Conservation (phyloP, 257 asterid species). For the Solanum infundibuliforme region DNA sequence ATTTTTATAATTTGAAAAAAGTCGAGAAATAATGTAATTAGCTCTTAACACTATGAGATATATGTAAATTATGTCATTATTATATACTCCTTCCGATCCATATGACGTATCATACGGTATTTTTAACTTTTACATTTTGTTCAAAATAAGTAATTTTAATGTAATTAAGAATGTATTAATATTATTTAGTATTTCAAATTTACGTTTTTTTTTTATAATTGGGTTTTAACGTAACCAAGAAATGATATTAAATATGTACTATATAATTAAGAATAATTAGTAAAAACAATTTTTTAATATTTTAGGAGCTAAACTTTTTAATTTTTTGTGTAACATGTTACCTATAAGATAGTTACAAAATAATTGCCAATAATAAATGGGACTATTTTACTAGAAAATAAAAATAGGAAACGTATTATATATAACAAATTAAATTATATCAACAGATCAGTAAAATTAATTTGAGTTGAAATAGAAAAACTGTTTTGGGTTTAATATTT, state of each 20-base stretch:
- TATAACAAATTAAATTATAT: not conserved
- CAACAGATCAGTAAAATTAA: not conserved
- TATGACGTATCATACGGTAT: not conserved
- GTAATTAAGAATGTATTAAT: not conserved
- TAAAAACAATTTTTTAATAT: not conserved
- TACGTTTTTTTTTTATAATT: not conserved
- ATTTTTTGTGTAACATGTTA: not conserved
- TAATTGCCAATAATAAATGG: not conserved
- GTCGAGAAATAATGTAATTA: rapidly evolving
- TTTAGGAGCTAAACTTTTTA: too few relatives aligned
- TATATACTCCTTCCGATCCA: not conserved
- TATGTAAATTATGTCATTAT: not conserved
- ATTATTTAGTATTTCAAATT: not conserved
- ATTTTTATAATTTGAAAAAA: too few relatives aligned
- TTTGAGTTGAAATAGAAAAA: not conserved
- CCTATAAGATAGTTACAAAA: not conserved
- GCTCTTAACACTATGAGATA: not conserved
- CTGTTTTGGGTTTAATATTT: not conserved
- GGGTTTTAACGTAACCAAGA: not conserved
- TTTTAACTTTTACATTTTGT: not conserved
- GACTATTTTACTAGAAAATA: not conserved
- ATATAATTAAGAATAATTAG: not conserved
- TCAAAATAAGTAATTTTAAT: not conserved
- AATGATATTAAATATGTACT: not conserved
- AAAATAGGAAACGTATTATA: not conserved